phyloP scores from a whole-genome alignment of 139 green algal species.

The Haematococcus sp. region DNA sequence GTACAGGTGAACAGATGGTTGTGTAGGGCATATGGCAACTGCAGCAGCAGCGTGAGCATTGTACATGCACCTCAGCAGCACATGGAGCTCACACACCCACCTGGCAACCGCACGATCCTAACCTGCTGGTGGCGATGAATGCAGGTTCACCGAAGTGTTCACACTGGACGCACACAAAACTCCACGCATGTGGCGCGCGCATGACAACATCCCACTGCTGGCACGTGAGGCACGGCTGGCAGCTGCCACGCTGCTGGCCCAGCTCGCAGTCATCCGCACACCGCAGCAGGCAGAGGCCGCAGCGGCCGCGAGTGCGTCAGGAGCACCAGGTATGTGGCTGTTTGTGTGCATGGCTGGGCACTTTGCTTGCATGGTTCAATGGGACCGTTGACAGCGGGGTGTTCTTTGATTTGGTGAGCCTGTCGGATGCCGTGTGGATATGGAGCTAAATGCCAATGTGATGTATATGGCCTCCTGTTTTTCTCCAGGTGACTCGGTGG shows the following conservation, averaged over 20 bases:
- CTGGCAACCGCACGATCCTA: too few relatives aligned
- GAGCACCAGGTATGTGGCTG: not conserved
- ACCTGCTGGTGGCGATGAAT: too few relatives aligned
- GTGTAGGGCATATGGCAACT: too few relatives aligned
- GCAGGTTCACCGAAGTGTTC: constrained; percentile 74
- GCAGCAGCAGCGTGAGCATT: too few relatives aligned
- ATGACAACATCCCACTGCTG: constrained; percentile 67
- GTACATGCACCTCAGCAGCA: too few relatives aligned
- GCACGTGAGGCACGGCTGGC: constrained; percentile 56
- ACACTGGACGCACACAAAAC: constrained; percentile 67
- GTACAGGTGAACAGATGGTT: too few relatives aligned
- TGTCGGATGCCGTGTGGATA: too few relatives aligned
- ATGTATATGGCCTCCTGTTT: not conserved
- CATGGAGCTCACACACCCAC: too few relatives aligned
- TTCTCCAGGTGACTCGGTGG: constrained; percentile 23
- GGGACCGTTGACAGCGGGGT: too few relatives aligned
- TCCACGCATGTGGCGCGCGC: constrained; percentile 69
- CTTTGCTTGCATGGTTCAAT: too few relatives aligned
- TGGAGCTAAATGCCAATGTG: too few relatives aligned
- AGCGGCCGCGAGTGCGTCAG: not conserved
- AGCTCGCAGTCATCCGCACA: constrained; percentile 48
- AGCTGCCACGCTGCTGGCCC: constrained; percentile 65
- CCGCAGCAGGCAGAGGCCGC: not conserved
- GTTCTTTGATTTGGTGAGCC: too few relatives aligned
- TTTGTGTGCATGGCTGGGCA: not conserved